phyloP scores from a whole-genome alignment of 345 rosid genomes.

The Hirschfeldia incana region DNA sequence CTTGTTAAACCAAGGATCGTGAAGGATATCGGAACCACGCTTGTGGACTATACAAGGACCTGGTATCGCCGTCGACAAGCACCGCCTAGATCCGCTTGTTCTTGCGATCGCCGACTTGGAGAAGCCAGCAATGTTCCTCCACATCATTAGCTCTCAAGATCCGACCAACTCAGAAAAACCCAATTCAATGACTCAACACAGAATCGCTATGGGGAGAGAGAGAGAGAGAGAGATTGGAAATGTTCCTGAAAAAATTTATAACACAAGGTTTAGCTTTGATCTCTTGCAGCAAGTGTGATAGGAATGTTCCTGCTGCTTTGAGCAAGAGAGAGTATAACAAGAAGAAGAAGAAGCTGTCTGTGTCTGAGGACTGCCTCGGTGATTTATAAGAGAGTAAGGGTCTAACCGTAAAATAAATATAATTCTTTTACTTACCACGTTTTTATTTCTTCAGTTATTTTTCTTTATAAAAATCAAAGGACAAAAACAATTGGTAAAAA shows the following conservation, averaged over 20 bases:
- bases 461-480: not conserved
- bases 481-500: not conserved
- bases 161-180: conserved; percentile 25
- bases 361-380: conserved; percentile 23
- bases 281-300: conserved; percentile 8
- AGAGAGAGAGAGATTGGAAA: not conserved
- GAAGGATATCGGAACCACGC: conserved; percentile 97
- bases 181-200: not conserved
- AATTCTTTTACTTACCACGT: not conserved
- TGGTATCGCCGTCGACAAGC: conserved; percentile 74
- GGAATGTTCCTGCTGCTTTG: not conserved
- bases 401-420: not conserved
- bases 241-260: not conserved
- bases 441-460: no score
- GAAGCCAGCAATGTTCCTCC: conserved; percentile 57
- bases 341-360: conserved; percentile 2
- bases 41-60: conserved; percentile 93
- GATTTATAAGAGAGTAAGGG: not conserved
- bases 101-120: conserved; percentile 30
- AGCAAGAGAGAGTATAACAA: not conserved
- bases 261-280: not conserved
- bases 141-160: conserved; percentile 52
- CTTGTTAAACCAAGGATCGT: conserved; percentile 99
- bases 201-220: not conserved
- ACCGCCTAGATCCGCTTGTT: conserved; percentile 56